phyloP scores from a whole-genome alignment of 2,329 filamentous ascomycete species.

The Beauveria rudraprayagi region DNA sequence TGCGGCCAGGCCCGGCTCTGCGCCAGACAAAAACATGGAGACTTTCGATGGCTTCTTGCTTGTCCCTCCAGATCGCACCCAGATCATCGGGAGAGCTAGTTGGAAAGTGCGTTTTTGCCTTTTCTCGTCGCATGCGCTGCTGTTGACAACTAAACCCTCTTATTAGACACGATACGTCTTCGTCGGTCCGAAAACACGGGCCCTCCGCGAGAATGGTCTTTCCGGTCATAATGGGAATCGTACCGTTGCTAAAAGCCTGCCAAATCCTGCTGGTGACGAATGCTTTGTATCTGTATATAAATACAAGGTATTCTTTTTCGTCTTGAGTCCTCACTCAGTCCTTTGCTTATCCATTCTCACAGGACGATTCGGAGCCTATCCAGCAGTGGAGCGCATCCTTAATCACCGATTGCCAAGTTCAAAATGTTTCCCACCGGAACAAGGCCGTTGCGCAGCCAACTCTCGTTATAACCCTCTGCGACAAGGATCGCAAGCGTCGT shows the following conservation, averaged over 20 bases:
- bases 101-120: conserved; percentile 40
- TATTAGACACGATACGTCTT: conserved; percentile 51
- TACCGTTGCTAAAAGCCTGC: conserved; percentile 28
- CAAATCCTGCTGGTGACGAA: conserved; percentile 31
- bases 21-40: conserved; percentile 23
- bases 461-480: conserved; percentile 48
- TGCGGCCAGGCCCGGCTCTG: conserved; percentile 2
- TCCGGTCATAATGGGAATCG: conserved; percentile 28
- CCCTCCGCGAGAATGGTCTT: conserved; percentile 22
- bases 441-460: conserved; percentile 52
- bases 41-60: conserved; percentile 38
- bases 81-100: conserved; percentile 40
- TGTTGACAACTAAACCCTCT: background rate
- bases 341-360: conserved; percentile 14
- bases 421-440: conserved; percentile 53
- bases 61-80: conserved; percentile 42
- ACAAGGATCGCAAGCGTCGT: conserved; percentile 55
- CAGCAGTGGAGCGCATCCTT: conserved; percentile 45
- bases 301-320: conserved; percentile 35
- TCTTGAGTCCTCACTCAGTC: background rate
- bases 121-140: background rate
- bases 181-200: conserved; percentile 34
- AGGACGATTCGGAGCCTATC: conserved; percentile 47
- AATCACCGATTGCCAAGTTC: conserved; percentile 50
- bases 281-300: conserved; percentile 49